These are phyloP conservation scores for Gyromitra esculenta DNA, from an alignment of 2,329 filamentous ascomycete genomes.

Conservation along the genomic window DNA sequence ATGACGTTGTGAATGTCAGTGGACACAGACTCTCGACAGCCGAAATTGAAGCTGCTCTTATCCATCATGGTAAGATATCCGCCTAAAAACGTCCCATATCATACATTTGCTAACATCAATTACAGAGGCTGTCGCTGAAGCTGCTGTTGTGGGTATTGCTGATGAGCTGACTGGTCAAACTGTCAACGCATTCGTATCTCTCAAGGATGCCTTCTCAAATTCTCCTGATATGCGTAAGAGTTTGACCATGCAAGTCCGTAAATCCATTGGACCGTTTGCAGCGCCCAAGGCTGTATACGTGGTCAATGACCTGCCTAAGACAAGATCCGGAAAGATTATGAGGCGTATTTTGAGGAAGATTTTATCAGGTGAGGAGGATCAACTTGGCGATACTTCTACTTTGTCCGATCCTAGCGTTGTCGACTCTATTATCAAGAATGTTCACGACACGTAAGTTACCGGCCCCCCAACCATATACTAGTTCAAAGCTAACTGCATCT, in stretches of 20 bases:
- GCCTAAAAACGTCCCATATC: background rate
- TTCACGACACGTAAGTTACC: slow-evolving; percentile 67
- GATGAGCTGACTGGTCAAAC: slow-evolving; percentile 95
- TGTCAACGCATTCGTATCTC: slow-evolving; percentile 93
- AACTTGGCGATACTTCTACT: slow-evolving; percentile 90
- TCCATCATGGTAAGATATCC: slow-evolving; percentile 76
- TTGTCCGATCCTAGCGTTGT: slow-evolving; percentile 91
- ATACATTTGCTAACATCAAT: background rate
- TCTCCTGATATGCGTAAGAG: slow-evolving; percentile 89
- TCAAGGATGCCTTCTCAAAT: slow-evolving; percentile 83
- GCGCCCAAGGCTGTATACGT: slow-evolving; percentile 93
- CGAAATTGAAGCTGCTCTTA: slow-evolving; percentile 95
- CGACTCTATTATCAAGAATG: slow-evolving; percentile 83
- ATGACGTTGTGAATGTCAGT: slow-evolving; percentile 98
- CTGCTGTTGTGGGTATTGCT: slow-evolving; percentile 89
- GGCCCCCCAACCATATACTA: background rate
- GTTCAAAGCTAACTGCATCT: slow-evolving; percentile 7
- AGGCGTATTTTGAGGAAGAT: slow-evolving; percentile 96
- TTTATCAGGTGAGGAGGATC: slow-evolving; percentile 94
- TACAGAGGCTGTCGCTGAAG: slow-evolving; percentile 80
- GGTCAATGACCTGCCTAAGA: slow-evolving; percentile 95
- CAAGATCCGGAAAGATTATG: slow-evolving; percentile 98
- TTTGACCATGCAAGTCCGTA: slow-evolving; percentile 90
- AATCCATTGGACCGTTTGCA: slow-evolving; percentile 96
- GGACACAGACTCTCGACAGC: slow-evolving; percentile 96